Base-by-base conservation (phyloP, 2,329 filamentous ascomycete genomes). In the Akanthomyces uredinophilus region DNA sequence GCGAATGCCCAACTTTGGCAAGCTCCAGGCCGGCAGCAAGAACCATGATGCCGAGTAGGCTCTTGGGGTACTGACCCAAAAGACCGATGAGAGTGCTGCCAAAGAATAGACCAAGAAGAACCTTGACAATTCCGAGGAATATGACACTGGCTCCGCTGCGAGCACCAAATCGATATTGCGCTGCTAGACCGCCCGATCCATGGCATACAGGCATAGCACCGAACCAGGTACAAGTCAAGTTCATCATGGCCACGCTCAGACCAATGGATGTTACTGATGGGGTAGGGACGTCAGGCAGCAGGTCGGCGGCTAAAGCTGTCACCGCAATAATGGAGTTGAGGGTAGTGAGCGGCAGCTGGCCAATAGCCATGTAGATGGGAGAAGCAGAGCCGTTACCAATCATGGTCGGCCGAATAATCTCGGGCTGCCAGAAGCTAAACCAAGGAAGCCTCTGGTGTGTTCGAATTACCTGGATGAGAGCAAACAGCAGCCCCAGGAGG, bases 151-250 rank as follows among this genome's bases (percentile, higher is more conserved):
- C 86, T 11, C 94, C 94, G 63, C 91, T 96, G 53, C 94, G 87
- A 5, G 94, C 93, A 0, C 94, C 94, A 68, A 98, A 98, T 5
- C 92, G 87, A 73, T 92, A 91, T 72, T 98, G 94, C 0, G 90
- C 95, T 5, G 95, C 95, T 0, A 98, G 79, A 0, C 94, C 94
- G 2, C 94, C 94, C 0, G 92, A 92, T 5, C 94, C 94, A 72
- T 98, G 95, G 71, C 95, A 98, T 4, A 95, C 87, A 3, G 94
- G 95, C 95, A 97, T 98, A 5, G 89, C 90, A 53, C 93, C 93
- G 69, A 96, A 96, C 90, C 91, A 96, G 69, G 91, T 93, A 18
- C 90, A 89, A 1, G 89, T 73, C 4, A 97, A 78, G 71, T 98
- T 98, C 85, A 96, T 96, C 2, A 80, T 69, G 0, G 88, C 87